Conservation (phyloP, 23 red algal genomes). For the Gracilaria vermiculophylla region DNA sequence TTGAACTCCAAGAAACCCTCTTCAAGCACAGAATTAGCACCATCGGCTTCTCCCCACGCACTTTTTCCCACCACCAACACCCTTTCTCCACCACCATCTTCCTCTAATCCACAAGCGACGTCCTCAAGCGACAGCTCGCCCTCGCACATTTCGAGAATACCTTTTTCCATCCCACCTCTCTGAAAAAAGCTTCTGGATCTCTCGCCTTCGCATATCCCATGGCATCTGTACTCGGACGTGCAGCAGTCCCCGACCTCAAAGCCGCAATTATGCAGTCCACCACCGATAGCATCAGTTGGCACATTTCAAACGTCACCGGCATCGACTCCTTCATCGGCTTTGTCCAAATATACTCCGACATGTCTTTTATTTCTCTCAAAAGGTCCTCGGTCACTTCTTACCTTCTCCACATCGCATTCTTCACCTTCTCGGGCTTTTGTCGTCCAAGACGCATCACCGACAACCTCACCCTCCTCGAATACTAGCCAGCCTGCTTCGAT, state of each 20-base stretch:
- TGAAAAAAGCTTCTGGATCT: neutral
- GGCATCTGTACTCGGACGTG: neutral
- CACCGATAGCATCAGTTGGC: neutral
- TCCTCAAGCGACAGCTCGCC: too few relatives aligned
- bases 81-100: too few relatives aligned
- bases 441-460: neutral
- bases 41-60: too few relatives aligned
- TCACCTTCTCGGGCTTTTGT: neutral
- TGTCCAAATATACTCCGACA: neutral
- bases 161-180: neutral
- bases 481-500: neutral
- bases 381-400: neutral
- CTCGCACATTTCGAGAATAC: neutral
- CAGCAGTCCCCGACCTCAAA: neutral
- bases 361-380: too few relatives aligned
- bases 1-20: too few relatives aligned
- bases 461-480: neutral
- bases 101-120: too few relatives aligned
- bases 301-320: neutral
- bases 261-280: neutral
- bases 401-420: neutral
- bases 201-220: neutral
- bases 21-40: neutral
- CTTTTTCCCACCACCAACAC: too few relatives aligned
- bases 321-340: neutral